Conservation (phyloP, 441 rosid species). For the Populus tomentosa region DNA sequence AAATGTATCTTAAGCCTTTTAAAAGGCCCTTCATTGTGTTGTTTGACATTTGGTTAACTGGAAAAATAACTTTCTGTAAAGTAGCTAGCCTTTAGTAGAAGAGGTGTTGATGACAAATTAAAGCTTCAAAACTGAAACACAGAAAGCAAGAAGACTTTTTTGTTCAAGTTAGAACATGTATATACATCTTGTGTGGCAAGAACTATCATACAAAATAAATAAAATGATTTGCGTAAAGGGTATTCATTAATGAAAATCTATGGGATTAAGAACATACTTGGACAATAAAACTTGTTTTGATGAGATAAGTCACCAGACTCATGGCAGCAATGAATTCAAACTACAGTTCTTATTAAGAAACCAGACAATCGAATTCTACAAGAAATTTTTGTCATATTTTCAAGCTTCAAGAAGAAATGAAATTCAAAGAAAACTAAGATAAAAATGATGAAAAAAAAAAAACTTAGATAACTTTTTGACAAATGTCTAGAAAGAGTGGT, state of each 20-base stretch:
- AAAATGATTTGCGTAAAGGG: not conserved
- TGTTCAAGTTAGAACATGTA: not conserved
- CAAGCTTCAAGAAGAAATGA: not conserved
- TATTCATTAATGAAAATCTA: not conserved
- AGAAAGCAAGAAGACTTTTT: not conserved
- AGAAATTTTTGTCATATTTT: not conserved
- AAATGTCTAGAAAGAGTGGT: conserved; percentile 22
- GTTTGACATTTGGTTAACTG: conserved; percentile 35
- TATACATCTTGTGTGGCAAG: not conserved
- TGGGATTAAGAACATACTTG: not conserved
- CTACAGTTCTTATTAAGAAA: conserved; percentile 2
- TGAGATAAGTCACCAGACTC: not conserved
- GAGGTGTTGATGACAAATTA: not conserved
- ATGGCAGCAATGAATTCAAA: not conserved
- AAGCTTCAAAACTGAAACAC: conserved; percentile 23
- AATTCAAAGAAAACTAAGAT: not conserved
- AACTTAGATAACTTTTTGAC: conserved; percentile 21
- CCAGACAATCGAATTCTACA: not conserved
- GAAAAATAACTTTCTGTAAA: not conserved
- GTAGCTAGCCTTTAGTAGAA: too few relatives aligned
- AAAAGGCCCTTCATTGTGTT: conserved; percentile 75
- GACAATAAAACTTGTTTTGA: not conserved
- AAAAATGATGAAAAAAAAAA: conserved; percentile 11
- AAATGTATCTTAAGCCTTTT: conserved; percentile 74
- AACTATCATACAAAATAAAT: not conserved